phyloP scores from a whole-genome alignment of 2,329 filamentous ascomycete genomes.

The Colletotrichum horii region DNA sequence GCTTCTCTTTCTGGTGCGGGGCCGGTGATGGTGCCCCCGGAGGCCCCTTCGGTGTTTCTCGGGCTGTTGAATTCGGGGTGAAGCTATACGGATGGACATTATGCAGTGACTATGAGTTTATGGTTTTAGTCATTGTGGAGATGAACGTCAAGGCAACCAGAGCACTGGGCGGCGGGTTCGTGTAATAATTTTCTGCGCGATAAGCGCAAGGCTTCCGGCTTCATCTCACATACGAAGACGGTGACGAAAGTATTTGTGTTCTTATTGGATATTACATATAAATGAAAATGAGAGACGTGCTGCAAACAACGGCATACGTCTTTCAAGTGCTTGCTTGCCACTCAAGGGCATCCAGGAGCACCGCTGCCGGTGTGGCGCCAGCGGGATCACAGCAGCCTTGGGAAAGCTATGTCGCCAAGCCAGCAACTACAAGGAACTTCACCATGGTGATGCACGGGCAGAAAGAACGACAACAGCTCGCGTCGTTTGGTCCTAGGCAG shows the following conservation, averaged over 20 bases:
- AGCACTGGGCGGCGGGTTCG: not conserved
- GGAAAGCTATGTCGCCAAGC: not conserved
- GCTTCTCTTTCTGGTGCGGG: not conserved
- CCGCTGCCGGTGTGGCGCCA: not conserved
- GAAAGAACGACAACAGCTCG: not conserved
- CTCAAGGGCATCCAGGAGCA: not conserved
- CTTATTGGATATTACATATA: accelerated
- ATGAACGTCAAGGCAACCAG: not conserved
- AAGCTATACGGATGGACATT: accelerated
- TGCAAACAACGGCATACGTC: not conserved
- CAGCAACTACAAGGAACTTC: not conserved
- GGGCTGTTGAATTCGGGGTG: not conserved
- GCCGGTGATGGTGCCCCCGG: not conserved
- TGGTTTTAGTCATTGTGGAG: not conserved
- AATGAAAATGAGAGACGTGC: accelerated
- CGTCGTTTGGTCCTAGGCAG: not conserved
- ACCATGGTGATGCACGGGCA: accelerated
- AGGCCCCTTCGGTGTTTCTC: not conserved
- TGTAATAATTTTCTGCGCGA: too few relatives aligned
- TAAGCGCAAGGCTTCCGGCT: too few relatives aligned
- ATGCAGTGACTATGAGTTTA: not conserved
- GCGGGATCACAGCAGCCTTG: not conserved
- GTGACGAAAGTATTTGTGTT: not conserved
- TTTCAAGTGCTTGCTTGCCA: not conserved
- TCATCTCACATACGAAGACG: not conserved